These are phyloP conservation scores for Clavulina sp. DNA, from an alignment of 768 basidiomycete genomes.

Conservation along the genomic window DNA sequence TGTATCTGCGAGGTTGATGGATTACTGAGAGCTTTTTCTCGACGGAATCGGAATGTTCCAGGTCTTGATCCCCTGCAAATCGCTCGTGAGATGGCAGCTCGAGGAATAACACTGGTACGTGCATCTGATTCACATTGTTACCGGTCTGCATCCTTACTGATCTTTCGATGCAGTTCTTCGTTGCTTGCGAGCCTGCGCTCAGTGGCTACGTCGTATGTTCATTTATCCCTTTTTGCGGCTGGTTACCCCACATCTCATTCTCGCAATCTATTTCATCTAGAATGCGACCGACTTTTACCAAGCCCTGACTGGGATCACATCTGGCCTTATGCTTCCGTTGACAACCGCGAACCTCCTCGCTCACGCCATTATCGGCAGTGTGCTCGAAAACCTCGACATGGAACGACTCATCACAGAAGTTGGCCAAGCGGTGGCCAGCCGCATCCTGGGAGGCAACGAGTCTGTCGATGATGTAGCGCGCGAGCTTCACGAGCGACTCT, in stretches of 20 bases:
- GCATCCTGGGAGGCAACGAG: constrained; percentile 83
- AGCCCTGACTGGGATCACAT: constrained; percentile 82
- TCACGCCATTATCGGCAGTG: constrained; percentile 91
- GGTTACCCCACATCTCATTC: neutral
- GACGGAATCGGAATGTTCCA: constrained; percentile 8
- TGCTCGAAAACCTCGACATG: constrained; percentile 96
- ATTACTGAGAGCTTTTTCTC: neutral
- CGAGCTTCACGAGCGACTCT: constrained; percentile 79
- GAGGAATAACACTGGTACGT: constrained; percentile 78
- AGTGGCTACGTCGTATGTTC: constrained; percentile 70
- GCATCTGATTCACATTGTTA: neutral
- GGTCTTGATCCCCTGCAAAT: constrained; percentile 73
- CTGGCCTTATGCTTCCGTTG: constrained; percentile 88
- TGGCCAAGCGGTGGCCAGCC: constrained; percentile 78
- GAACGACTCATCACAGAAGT: constrained; percentile 90
- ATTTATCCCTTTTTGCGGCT: neutral
- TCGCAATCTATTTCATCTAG: constrained; percentile 22
- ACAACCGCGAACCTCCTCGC: constrained; percentile 89
- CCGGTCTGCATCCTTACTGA: constrained; percentile 7
- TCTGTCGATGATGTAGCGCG: constrained; percentile 93
- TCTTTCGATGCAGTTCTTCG: constrained; percentile 57
- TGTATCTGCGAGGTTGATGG: neutral
- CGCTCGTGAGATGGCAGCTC: constrained; percentile 74
- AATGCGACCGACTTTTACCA: constrained; percentile 90
- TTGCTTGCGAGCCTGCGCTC: constrained; percentile 94